phyloP scores from a whole-genome alignment of 2,329 filamentous ascomycete genomes.

The Microdochium bolleyi region DNA sequence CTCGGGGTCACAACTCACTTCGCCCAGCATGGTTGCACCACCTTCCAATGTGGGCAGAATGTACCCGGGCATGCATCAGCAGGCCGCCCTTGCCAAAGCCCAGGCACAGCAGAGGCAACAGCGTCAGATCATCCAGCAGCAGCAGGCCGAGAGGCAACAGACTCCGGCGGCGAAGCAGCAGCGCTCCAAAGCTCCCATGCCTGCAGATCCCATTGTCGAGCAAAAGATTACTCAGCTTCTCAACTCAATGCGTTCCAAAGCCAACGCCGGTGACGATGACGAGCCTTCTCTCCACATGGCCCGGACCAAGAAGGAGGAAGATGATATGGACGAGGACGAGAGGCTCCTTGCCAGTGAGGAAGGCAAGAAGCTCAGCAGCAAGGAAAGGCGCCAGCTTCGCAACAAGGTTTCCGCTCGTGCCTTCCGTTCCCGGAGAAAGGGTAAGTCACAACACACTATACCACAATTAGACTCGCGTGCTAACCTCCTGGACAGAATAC shows the following conservation, averaged over 20 bases:
- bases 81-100: slow-evolving; percentile 70
- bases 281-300: slow-evolving; percentile 59
- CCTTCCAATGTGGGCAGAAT: slow-evolving; percentile 60
- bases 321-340: slow-evolving; percentile 98
- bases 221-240: slow-evolving; percentile 91
- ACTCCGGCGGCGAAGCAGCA: slow-evolving; percentile 31
- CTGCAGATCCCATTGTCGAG: slow-evolving; percentile 66
- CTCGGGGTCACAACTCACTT: slow-evolving; percentile 30
- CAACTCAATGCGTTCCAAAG: slow-evolving; percentile 82
- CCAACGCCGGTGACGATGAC: slow-evolving; percentile 43
- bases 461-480: background rate
- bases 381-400: slow-evolving; percentile 90
- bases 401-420: slow-evolving; percentile 98
- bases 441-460: slow-evolving; percentile 42
- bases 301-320: slow-evolving; percentile 82
- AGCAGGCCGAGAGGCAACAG: slow-evolving; percentile 37
- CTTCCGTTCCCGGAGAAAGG: slow-evolving; percentile 96
- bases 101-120: slow-evolving; percentile 62
- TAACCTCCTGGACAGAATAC: slow-evolving; percentile 61
- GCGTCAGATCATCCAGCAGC: slow-evolving; percentile 53
- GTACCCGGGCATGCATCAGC: slow-evolving; percentile 91
- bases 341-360: slow-evolving; percentile 89
- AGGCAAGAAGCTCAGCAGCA: slow-evolving; percentile 98
- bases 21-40: slow-evolving; percentile 37
- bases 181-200: slow-evolving; percentile 41